A percentile compares a stretch with the other conserved stretches of the same genome.
These are phyloP conservation scores for Eucalyptus pauciflora DNA, from an alignment of 345 rosid species.

Conservation along the genomic window DNA sequence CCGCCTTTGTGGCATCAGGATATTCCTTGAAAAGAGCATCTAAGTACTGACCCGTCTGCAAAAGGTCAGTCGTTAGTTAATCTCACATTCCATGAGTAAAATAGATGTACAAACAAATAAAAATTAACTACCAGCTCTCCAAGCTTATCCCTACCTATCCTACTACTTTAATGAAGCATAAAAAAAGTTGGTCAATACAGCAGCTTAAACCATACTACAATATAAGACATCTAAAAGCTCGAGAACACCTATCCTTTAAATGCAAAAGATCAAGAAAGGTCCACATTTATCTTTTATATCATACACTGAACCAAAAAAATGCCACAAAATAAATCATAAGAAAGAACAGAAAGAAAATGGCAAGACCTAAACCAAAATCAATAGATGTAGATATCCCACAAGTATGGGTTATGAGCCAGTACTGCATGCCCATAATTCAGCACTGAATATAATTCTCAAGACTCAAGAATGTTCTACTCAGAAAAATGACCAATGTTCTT, in stretches of 20 bases:
- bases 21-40: slow-evolving; percentile 40
- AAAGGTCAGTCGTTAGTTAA: not conserved
- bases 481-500: not conserved
- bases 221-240: not conserved
- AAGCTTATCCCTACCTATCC: not conserved
- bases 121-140: not conserved
- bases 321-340: not conserved
- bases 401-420: not conserved
- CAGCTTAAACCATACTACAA: not conserved
- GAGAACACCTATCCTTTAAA: not conserved
- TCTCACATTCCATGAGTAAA: not conserved
- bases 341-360: not conserved
- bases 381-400: not conserved
- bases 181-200: not conserved
- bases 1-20: slow-evolving; percentile 58
- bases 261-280: not conserved
- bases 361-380: not conserved
- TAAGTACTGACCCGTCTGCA: slow-evolving; percentile 37
- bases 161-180: not conserved
- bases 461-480: not conserved
- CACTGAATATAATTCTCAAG: not conserved
- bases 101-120: not conserved
- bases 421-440: not conserved
- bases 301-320: not conserved
- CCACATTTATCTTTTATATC: not conserved